A percentile compares a stretch with the other conserved stretches of the same genome.
phyloP scores from a whole-genome alignment of 306 rosid genomes.

The Cicer chorassanicum region DNA sequence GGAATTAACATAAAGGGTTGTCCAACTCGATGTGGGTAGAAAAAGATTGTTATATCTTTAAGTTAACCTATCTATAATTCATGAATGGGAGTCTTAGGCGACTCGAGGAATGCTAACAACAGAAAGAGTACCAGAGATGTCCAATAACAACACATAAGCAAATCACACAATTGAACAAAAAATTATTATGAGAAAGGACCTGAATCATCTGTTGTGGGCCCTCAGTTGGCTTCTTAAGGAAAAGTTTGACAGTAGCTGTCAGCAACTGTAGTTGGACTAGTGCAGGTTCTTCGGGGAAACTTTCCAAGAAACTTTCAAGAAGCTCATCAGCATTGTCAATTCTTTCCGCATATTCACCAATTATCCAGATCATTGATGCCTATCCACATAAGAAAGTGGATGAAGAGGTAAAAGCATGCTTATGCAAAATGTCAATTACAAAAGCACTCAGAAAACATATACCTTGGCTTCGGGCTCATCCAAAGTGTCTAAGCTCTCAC shows the following conservation, averaged over 20 bases:
- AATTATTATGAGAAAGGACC: slow-evolving; percentile 56
- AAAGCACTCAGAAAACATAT: slow-evolving; percentile 38
- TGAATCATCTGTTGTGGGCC: slow-evolving; percentile 99
- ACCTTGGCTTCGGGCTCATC: slow-evolving; percentile 99
- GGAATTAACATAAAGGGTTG: slow-evolving; percentile 1
- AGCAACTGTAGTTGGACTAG: slow-evolving; percentile 95
- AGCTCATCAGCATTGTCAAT: slow-evolving; percentile 99
- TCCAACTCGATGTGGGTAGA: slow-evolving; percentile 23
- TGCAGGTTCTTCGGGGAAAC: slow-evolving; percentile 92
- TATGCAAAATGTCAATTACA: slow-evolving; percentile 34
- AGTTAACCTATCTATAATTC: slow-evolving; percentile 10
- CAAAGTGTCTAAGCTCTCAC: slow-evolving; percentile 95
- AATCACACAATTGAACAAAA: slow-evolving; percentile 29
- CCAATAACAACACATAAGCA: slow-evolving; percentile 4
- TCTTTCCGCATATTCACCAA: slow-evolving; percentile 99
- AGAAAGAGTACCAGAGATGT: slow-evolving; percentile 12
- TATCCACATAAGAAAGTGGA: slow-evolving; percentile 49
- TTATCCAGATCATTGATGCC: slow-evolving; percentile 99
- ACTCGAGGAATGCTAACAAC: slow-evolving; percentile 6
- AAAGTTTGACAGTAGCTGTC: slow-evolving; percentile 98
- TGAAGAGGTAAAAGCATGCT: slow-evolving; percentile 15
- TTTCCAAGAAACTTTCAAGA: slow-evolving; percentile 97
- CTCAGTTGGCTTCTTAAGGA: slow-evolving; percentile 99
- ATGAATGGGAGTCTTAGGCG: slow-evolving; percentile 17
- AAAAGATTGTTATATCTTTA: slow-evolving; percentile 13